A percentile compares a stretch with the other conserved stretches of the same genome.
Conservation (phyloP, 2,329 filamentous ascomycete genomes). For the Dothideomycetes sp. region DNA sequence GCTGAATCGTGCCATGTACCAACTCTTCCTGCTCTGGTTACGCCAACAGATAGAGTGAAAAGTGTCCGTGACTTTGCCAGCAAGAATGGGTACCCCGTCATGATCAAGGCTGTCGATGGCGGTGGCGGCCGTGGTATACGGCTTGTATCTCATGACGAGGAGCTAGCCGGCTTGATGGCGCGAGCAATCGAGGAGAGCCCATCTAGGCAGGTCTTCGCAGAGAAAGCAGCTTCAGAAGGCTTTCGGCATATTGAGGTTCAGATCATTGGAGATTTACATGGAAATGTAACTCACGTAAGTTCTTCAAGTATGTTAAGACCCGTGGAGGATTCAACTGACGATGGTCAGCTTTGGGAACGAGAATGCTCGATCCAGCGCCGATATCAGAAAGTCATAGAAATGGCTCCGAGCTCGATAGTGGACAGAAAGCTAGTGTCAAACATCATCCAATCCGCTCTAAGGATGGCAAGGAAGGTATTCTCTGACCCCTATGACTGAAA, state of each 20-base stretch:
- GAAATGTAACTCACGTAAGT: constrained; percentile 40
- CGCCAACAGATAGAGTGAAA: constrained; percentile 30
- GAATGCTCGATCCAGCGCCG: constrained; percentile 50
- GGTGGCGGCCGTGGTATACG: constrained; percentile 52
- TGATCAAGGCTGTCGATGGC: constrained; percentile 55
- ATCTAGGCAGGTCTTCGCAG: constrained; percentile 45
- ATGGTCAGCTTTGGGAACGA: constrained; percentile 51
- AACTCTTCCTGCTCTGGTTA: constrained; percentile 36
- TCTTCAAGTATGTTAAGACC: too few species aligned
- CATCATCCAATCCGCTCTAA: constrained; percentile 43
- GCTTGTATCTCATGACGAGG: constrained; percentile 33
- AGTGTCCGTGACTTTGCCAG: constrained; percentile 48
- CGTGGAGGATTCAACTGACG: too few species aligned
- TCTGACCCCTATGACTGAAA: too few species aligned
- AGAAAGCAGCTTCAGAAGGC: constrained; percentile 51
- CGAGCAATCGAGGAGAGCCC: constrained; percentile 48
- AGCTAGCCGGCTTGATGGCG: constrained; percentile 32
- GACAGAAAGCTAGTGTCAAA: constrained; percentile 35
- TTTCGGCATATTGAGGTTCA: constrained; percentile 53
- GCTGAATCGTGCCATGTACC: constrained; percentile 38
- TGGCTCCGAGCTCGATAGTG: constrained; percentile 41
- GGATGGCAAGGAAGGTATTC: constrained; percentile 40
- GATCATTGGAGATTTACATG: constrained; percentile 45
- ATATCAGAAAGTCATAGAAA: constrained; percentile 52
- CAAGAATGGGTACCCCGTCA: constrained; percentile 41